These are phyloP conservation scores for Lyophyllum semitale DNA, from an alignment of 768 basidiomycete genomes.

Conservation along the genomic window DNA sequence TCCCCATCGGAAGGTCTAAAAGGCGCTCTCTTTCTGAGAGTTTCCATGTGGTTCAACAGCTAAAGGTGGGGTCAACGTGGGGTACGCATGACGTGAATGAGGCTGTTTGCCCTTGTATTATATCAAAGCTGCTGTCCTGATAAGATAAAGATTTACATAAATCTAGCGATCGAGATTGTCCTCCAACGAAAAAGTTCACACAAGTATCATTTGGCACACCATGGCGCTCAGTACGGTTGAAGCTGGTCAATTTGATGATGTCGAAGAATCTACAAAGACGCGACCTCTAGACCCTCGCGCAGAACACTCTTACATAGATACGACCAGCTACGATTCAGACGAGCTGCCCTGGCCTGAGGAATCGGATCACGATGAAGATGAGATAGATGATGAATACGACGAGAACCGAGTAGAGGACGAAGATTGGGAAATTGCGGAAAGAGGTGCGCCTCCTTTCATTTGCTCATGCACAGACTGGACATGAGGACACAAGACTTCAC, in stretches of 20 bases:
- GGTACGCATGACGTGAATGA: background rate
- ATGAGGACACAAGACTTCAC: constrained; percentile 79
- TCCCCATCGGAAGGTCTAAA: constrained; percentile 37
- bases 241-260: constrained; percentile 66
- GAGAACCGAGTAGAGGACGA: constrained; percentile 77
- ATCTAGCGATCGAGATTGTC: no score
- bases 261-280: constrained; percentile 33
- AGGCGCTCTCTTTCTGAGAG: constrained; percentile 46
- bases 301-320: constrained; percentile 47
- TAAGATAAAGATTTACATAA: no score
- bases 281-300: constrained; percentile 18
- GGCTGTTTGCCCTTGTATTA: background rate
- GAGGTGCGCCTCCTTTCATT: constrained; percentile 49
- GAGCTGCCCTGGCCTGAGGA: constrained; percentile 30
- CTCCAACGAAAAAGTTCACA: background rate
- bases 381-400: constrained; percentile 50
- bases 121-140: background rate
- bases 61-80: background rate
- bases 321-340: constrained; percentile 38
- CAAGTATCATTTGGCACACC: background rate
- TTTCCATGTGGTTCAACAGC: constrained; percentile 28
- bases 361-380: constrained; percentile 40
- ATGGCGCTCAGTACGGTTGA: constrained; percentile 39
- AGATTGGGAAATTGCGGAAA: constrained; percentile 85
- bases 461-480: constrained; percentile 1